Evolutionary conservation across 2,329 filamentous ascomycete genomes (phyloP).

Genomic region (Emergomyces pasteurianus): DNA sequence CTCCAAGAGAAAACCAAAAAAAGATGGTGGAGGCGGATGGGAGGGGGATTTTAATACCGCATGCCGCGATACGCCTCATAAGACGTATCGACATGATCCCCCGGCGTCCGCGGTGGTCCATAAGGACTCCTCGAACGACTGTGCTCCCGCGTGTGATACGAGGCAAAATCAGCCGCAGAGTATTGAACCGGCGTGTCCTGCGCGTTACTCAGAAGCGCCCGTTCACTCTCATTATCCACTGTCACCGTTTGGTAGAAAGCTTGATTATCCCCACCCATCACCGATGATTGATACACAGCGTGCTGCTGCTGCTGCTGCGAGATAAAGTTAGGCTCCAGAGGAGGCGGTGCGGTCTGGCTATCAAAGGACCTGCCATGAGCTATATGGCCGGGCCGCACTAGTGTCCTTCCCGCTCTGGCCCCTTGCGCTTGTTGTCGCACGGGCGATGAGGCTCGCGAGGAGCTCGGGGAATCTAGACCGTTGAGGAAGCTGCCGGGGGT

Average conservation of each 20-base stretch:
- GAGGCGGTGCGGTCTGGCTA: constrained; percentile 11
- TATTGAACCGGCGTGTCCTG: constrained; percentile 18
- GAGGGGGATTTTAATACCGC: neutral
- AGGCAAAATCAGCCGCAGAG: constrained; percentile 9
- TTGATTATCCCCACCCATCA: constrained; percentile 13
- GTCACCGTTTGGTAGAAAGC: constrained; percentile 23
- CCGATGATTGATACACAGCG: constrained; percentile 24
- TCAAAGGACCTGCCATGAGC: constrained; percentile 8
- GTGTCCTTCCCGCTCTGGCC: neutral
- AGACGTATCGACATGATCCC: neutral
- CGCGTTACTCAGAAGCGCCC: constrained; percentile 25
- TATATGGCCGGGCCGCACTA: constrained; percentile 13
- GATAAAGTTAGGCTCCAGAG: too few relatives aligned
- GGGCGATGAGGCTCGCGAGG: constrained; percentile 30
- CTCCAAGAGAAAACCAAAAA: too few relatives aligned
- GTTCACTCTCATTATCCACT: constrained; percentile 31
- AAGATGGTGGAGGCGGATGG: too few relatives aligned
- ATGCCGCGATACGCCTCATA: constrained; percentile 11
- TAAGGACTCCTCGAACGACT: constrained; percentile 3
- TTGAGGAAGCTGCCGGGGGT: constrained; percentile 27
- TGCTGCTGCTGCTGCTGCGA: too few relatives aligned
- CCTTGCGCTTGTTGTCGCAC: constrained; percentile 15
- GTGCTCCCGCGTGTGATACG: constrained; percentile 25
- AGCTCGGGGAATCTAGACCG: constrained; percentile 25
- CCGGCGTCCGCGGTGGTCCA: neutral